Evolutionary conservation across 2,329 filamentous ascomycete species (phyloP), one percentile per base, ranked within the genome.

Genomic region (Basipetospora chlamydospora): DNA sequence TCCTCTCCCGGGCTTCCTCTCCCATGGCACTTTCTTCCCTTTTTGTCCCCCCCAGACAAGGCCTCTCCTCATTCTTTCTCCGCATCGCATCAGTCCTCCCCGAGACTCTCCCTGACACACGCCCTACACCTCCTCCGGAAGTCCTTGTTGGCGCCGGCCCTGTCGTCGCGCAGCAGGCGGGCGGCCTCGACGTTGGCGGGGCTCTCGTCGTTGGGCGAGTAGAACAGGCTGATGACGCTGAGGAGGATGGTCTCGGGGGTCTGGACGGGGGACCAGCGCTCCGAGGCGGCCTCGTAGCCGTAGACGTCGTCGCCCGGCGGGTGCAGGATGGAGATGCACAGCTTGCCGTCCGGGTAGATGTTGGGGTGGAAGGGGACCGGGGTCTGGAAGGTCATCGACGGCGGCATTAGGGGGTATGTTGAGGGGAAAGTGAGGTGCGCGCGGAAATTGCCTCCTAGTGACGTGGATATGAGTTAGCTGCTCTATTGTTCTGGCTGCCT

Each of bases 301-400:
- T 82, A 90, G 52, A 83, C 77, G 53, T 98, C 90, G 51, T 95
- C 87, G 60, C 84, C 87, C 4, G 90, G 88, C 10, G 88, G 83
- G 57, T 98, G 90, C 28, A 98, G 70, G 60, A 98, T 98, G 29
- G 83, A 92, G 56, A 98, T 96, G 67, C 90, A 98, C 40, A 98
- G 83, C 45, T 80, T 75, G 49, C 90, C 90, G 52, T 73, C 76
- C 6, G 73, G 64, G 62, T 95, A 96, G 54, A 98, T 82, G 56
- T 96, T 96, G 1, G 88, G 88, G 59, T 96, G 88, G 68, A 90
- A 96, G 3, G 74, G 74, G 42, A 95, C 75, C 2, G 87, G 83
- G 1, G 68, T 67, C 49, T 85, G 73, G 59, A 96, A 96, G 46
- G 78, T 84, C 62, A 96, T 80, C 49, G 79, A 83, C 0, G 90